Conservation (phyloP, 2,329 filamentous ascomycete genomes). For the Fusarium protoensiforme region DNA sequence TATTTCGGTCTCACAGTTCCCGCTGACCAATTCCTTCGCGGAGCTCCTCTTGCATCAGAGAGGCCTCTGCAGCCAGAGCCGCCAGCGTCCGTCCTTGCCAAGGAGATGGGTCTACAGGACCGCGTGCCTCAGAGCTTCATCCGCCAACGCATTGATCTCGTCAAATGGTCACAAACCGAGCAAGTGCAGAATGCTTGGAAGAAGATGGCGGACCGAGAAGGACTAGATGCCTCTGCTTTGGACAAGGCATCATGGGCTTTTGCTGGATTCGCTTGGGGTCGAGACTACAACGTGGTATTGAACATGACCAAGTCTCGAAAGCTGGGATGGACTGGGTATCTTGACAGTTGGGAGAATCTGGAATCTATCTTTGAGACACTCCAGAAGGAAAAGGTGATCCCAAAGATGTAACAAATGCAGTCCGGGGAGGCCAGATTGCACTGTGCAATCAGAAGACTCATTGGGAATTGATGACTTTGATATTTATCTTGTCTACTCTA, state of each 20-base stretch:
- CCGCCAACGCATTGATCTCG: not conserved
- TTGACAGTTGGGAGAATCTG: not conserved
- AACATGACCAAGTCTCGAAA: not conserved
- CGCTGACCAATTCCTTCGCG: not conserved
- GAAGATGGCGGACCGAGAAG: not conserved
- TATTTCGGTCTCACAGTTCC: not conserved
- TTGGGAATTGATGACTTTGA: not conserved
- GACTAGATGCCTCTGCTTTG: not conserved
- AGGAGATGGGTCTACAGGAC: not conserved
- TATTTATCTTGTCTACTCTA: not conserved
- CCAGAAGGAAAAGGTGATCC: not conserved
- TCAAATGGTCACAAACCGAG: not conserved
- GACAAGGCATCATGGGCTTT: not conserved
- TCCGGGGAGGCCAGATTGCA: not conserved
- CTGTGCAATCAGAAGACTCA: not conserved
- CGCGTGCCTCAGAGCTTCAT: not conserved
- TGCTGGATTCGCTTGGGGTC: not conserved
- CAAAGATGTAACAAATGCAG: not conserved
- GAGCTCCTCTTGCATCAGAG: not conserved
- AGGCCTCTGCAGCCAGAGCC: not conserved
- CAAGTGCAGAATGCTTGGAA: not conserved
- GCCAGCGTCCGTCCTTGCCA: not conserved
- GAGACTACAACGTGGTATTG: not conserved
- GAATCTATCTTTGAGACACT: not conserved
- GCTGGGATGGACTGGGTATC: not conserved